These are phyloP conservation scores for Stropharia rugosoannulata DNA, from an alignment of 768 basidiomycete genomes.

Conservation along the genomic window DNA sequence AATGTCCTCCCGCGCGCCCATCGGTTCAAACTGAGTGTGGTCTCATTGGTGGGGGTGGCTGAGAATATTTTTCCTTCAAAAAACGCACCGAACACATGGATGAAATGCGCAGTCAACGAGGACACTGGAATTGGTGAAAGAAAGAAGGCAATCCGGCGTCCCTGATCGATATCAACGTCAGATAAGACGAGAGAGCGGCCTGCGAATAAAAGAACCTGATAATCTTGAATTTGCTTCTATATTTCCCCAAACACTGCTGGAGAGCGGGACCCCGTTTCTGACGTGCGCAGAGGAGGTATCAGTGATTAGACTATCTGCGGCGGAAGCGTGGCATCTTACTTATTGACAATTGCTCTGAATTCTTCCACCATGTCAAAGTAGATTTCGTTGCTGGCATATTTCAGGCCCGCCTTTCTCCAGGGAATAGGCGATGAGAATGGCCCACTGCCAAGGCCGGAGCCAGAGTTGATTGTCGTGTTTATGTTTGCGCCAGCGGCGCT, in stretches of 20 bases:
- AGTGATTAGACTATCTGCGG: neutral
- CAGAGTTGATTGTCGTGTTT: conserved; percentile 43
- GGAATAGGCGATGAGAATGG: conserved; percentile 90
- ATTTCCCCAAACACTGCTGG: conserved; percentile 70
- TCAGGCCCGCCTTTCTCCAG: conserved; percentile 84
- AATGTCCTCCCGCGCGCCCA: conserved; percentile 76
- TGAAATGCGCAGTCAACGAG: conserved; percentile 86
- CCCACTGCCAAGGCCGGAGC: conserved; percentile 41
- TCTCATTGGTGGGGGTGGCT: neutral
- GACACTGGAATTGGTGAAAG: conserved; percentile 72
- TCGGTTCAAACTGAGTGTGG: conserved; percentile 58
- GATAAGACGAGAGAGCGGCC: conserved; percentile 3
- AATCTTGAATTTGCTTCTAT: conserved; percentile 77
- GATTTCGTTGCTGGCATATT: conserved; percentile 87
- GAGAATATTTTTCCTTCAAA: neutral
- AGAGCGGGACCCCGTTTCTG: conserved; percentile 69
- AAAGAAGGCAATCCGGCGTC: conserved; percentile 83
- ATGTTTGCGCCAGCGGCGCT: conserved; percentile 52
- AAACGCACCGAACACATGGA: conserved; percentile 80
- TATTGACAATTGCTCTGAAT: conserved; percentile 74
- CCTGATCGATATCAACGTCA: conserved; percentile 41
- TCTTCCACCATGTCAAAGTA: conserved; percentile 90
- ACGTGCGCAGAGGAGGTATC: conserved; percentile 2
- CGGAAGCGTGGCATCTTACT: conserved; percentile 40
- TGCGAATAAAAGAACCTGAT: conserved; percentile 51